These are phyloP conservation scores for Diplodia scrobiculata DNA, from an alignment of 2,329 filamentous ascomycete species.

Conservation along the genomic window DNA sequence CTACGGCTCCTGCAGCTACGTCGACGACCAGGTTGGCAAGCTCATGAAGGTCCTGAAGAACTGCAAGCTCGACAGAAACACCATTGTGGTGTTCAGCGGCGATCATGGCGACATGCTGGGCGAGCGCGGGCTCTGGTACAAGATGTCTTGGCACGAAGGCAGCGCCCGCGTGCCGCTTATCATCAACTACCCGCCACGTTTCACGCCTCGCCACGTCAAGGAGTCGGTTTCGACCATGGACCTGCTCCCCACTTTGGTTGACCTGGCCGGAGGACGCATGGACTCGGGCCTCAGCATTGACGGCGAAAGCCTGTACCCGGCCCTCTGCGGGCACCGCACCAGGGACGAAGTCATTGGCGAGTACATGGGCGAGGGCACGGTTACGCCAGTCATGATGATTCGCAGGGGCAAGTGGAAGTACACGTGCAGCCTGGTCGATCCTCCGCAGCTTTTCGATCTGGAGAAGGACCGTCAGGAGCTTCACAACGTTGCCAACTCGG, in stretches of 20 bases:
- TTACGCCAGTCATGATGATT: constrained; percentile 92
- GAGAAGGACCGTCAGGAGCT: constrained; percentile 73
- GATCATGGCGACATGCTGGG: constrained; percentile 97
- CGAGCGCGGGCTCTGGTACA: constrained; percentile 91
- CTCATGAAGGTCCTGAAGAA: constrained; percentile 76
- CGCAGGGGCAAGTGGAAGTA: constrained; percentile 88
- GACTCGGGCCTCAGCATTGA: constrained; percentile 78
- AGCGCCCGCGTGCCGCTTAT: constrained; percentile 87
- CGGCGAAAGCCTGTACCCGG: constrained; percentile 77
- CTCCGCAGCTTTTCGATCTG: constrained; percentile 82
- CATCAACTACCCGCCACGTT: constrained; percentile 75
- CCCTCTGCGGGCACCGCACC: constrained; percentile 60
- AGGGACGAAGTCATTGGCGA: constrained; percentile 86
- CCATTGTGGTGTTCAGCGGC: constrained; percentile 87
- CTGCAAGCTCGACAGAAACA: constrained; percentile 78
- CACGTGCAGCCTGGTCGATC: constrained; percentile 79
- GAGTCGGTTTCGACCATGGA: constrained; percentile 91
- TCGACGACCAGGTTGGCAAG: constrained; percentile 87
- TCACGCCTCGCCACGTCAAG: constrained; percentile 72
- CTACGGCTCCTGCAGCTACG: constrained; percentile 90
- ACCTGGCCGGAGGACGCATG: constrained; percentile 72
- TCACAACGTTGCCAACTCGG: constrained; percentile 63
- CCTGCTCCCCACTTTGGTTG: constrained; percentile 83
- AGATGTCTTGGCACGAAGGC: constrained; percentile 95
- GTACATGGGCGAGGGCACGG: constrained; percentile 90